Evolutionary conservation across 169 alveolate genomes (phyloP).

Genomic region (Plasmodium inui): DNA sequence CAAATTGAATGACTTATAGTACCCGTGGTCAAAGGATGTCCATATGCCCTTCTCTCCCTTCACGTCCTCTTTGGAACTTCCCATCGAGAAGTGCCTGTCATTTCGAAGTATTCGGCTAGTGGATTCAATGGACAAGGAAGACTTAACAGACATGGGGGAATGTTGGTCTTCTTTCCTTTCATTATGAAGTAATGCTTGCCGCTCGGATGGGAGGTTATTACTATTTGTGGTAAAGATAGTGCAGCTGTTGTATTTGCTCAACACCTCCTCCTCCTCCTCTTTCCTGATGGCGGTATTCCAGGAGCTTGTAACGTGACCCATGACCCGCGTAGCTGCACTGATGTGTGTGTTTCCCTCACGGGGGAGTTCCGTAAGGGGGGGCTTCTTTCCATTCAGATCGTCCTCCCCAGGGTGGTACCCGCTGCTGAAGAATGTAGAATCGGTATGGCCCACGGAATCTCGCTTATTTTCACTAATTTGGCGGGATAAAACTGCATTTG

Average conservation of each 20-base stretch:
- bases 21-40: conserved; percentile 50
- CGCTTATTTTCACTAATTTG: not conserved
- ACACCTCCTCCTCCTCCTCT: not conserved
- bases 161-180: not conserved
- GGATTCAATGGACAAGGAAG: not conserved
- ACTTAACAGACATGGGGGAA: not conserved
- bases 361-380: not conserved
- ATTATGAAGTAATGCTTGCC: not conserved
- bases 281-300: not conserved
- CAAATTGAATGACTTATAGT: conserved; percentile 21
- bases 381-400: not conserved
- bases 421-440: not conserved
- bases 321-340: not conserved
- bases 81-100: not conserved
- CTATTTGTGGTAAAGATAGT: not conserved
- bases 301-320: not conserved
- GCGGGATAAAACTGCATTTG: not conserved
- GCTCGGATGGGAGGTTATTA: not conserved
- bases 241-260: not conserved
- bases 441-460: not conserved
- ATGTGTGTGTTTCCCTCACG: not conserved
- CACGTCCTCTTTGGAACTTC: not conserved
- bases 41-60: conserved; percentile 13
- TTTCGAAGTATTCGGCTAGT: not conserved
- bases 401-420: not conserved